Conservation (phyloP, 192 early-diverging fungal species). For the Chytriomyces sp. region DNA sequence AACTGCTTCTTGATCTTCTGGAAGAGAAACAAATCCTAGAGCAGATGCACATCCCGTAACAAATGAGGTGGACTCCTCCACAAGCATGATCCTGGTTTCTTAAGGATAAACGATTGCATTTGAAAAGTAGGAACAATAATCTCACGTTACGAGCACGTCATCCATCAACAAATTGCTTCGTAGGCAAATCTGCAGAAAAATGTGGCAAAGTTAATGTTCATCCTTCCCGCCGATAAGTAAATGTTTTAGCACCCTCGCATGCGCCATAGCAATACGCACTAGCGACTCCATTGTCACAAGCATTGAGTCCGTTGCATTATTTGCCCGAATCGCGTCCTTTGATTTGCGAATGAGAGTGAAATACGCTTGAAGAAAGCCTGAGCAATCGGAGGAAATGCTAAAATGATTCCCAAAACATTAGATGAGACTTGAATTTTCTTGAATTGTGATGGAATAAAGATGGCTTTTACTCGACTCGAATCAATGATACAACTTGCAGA, state of each 20-base stretch:
- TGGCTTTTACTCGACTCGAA: not conserved
- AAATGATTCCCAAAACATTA: not conserved
- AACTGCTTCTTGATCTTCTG: not conserved
- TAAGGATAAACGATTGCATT: not conserved
- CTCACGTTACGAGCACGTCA: conserved; percentile 16
- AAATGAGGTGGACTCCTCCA: conserved; percentile 9
- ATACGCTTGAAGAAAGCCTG: conserved; percentile 8
- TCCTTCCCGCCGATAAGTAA: not conserved
- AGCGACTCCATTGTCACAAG: not conserved
- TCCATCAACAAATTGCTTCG: conserved; percentile 3
- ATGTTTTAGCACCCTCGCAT: not conserved
- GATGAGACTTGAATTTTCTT: not conserved
- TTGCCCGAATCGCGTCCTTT: not conserved
- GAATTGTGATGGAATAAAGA: not conserved
- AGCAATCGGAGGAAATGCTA: conserved; percentile 9
- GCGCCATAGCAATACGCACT: conserved; percentile 14
- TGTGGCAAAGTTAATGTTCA: not conserved
- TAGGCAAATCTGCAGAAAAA: conserved; percentile 2
- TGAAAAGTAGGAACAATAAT: too few relatives aligned
- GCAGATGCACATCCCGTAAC: not conserved
- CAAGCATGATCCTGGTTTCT: conserved; percentile 10
- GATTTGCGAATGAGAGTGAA: conserved; percentile 18
- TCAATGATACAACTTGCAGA: not conserved
- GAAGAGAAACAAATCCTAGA: not conserved
- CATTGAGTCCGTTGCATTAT: not conserved